Evolutionary conservation across 805 yeast genomes (phyloP), one percentile per base, ranked within the genome.

Genomic region (Hanseniaspora thailandica): DNA sequence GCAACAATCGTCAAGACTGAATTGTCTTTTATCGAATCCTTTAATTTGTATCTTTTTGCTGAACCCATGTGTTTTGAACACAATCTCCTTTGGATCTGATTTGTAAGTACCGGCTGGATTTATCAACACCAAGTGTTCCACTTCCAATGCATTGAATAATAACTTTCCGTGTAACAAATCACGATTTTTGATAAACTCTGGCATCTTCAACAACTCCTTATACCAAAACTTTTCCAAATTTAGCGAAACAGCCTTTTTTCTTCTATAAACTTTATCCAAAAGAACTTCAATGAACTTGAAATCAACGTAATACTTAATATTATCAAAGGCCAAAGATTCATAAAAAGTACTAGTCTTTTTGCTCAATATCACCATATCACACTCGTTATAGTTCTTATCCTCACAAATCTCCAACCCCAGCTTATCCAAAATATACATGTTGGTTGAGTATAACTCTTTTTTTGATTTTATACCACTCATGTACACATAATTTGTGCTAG

Each of bases 381-480:
- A 48, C n/a, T 48, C 26, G 2, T 26, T n/a, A 20, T 25, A 40
- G 17, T 40, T 45, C 39, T 48, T 48, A 4, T 48, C 34, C 6
- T 48, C 52, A 15, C 13, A 19, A 1, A 48, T 19, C 3, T 48
- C 35, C 10, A 48, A 15, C 10, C 52, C 52, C 52, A 48, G 40
- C 23, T 40, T 48, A 33, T 48, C 46, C 23, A 48, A 19, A 22
- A 48, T 48, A 19, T 40, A 48, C 44, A 38, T 26, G 22, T 48
- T 48, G 5, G 41, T 41, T 19, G 25, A 25, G 35, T 28, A 41
- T 4, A 49, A 26, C 4, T 49, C 53, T 9, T 20, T 25, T 25
- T 25, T 34, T 28, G 41, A 33, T 41, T 28, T 40, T 17, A 49
- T 49, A 7, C 47, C 45, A 26, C 53, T 49, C 53, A 49, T 49